Base-by-base conservation (phyloP, 176 grass and related monocot species). In the Carex cristatella region DNA sequence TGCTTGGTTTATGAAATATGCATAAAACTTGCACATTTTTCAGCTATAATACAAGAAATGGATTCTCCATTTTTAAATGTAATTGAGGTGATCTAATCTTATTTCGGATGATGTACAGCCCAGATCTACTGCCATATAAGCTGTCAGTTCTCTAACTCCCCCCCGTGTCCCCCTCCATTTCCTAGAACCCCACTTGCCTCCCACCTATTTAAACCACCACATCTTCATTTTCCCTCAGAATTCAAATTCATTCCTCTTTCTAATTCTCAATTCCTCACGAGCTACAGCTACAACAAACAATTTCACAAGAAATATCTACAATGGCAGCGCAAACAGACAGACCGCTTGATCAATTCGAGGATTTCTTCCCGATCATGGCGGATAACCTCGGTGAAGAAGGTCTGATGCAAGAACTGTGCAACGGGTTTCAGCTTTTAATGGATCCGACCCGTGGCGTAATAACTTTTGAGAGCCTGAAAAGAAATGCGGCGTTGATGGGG, bases 331-430 rank as follows among this genome's bases (percentile, higher is more conserved):
- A 87, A 30, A 84, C 83, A 19, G 63, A 65, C 82, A 80, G 79
- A 0, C 72, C 61, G 23, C 69, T 63, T 2, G 70, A 31, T 35
- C 70, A 58, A n/a, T 99, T 99, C 90, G 97, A 99, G 88, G 97
- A 99, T 90, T 96, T 89, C 91, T 90, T 99, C 32, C 97, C 97
- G 4, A 35, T 96, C 85, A 99, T 99, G 97, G 97, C 90, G 65
- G 97, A 99, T 57, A 86, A 88, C 7, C 93, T 96, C 9, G 97
- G 93, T 1, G 91, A 92, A 79, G 93, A 99, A 3, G 97, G 93
- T 1, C 91, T 99, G n/a, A 91, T 99, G 97, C 86, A 84, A 66
- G 97, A 99, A 79, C 93, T 99, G 5, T 81, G 85, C 2, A 87
- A 87, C 30, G 93, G 97, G 60, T 99, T 99, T 80, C 87, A 91